Conservation (phyloP, 257 asterid species). For the Solanum chmielewskii region DNA sequence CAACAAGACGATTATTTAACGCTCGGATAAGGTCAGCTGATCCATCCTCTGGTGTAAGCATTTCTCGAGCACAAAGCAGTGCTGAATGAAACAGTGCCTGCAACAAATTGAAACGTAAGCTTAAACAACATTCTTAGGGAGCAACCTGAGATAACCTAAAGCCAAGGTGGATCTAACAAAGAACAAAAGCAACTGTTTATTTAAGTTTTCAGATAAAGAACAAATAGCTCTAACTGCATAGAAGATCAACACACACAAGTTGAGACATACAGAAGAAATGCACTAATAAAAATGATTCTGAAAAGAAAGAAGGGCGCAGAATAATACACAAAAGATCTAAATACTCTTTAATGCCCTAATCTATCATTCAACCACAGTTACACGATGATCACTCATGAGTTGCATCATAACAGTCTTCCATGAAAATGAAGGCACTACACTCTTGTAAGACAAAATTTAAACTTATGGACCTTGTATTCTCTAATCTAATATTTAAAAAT, state of each 20-base stretch:
- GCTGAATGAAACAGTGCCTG: slow-evolving; percentile 71
- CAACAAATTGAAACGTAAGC: neutral
- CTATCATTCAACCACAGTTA: neutral
- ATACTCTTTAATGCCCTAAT: neutral
- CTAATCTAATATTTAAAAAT: neutral
- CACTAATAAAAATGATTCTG: neutral
- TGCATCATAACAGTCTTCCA: neutral
- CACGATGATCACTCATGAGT: neutral
- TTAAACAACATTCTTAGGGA: neutral
- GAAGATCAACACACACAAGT: neutral
- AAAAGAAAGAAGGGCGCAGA: neutral
- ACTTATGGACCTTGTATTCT: neutral
- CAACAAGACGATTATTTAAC: slow-evolving; percentile 62
- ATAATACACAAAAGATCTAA: neutral
- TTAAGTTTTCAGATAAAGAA: neutral
- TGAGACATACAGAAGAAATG: neutral
- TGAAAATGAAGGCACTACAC: neutral
- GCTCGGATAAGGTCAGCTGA: slow-evolving; percentile 57
- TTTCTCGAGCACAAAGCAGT: slow-evolving; percentile 58
- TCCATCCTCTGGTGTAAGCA: slow-evolving; percentile 66
- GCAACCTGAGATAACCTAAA: neutral
- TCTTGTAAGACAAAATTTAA: neutral
- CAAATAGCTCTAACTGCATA: neutral
- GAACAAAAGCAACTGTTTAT: neutral
- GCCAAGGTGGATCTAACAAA: neutral